Conservation (phyloP, 192 early-diverging fungal species). For the Dimargaris xerosporica region DNA sequence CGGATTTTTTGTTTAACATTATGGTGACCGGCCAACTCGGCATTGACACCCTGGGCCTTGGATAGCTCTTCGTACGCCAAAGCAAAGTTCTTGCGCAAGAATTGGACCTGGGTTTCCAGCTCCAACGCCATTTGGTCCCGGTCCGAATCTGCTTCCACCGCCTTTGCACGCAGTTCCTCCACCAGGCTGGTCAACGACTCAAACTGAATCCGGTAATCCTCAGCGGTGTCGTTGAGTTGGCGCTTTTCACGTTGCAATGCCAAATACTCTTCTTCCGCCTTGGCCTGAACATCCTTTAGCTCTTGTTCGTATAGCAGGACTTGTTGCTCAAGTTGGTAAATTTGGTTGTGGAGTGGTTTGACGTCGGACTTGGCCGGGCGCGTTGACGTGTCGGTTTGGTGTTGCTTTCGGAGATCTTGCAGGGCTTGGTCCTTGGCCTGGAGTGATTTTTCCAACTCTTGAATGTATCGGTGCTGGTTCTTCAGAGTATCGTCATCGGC, state of each 20-base stretch:
- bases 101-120: constrained; percentile 2
- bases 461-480: neutral
- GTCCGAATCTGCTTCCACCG: neutral
- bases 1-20: constrained; percentile 4
- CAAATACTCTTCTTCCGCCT: constrained; percentile 4
- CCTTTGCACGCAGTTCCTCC: neutral
- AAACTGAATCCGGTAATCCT: constrained; percentile 2
- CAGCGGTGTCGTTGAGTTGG: neutral
- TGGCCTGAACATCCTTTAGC: constrained; percentile 2
- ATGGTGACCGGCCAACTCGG: neutral
- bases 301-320: constrained; percentile 7
- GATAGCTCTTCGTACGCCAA: neutral
- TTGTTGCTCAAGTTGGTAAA: constrained; percentile 9
- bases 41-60: neutral
- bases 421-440: neutral
- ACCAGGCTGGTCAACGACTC: neutral
- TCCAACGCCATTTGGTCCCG: neutral
- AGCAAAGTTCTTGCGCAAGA: neutral
- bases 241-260: neutral
- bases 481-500: neutral
- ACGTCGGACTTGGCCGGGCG: neutral
- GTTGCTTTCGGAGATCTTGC: neutral
- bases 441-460: neutral
- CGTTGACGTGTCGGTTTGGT: neutral
- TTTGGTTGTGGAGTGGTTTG: neutral